A percentile compares a stretch with the other conserved stretches of the same genome.
phyloP scores from a whole-genome alignment of 1,284 basidiomycete species.

The Taiwanofungus camphoratus region DNA sequence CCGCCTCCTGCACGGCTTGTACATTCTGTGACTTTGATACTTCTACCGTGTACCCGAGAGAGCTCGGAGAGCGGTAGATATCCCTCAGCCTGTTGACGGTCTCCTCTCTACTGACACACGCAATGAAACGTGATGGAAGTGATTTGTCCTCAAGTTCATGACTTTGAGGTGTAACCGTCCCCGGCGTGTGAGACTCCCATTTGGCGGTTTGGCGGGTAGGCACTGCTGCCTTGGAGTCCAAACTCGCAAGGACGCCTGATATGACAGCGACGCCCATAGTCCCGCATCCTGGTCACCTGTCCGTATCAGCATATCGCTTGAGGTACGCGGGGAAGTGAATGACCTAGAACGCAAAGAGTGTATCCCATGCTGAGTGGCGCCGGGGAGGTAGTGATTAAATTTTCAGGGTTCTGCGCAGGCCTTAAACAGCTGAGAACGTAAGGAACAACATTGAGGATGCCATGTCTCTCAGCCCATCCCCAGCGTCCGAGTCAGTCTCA shows the following conservation, averaged over 20 bases:
- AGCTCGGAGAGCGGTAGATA: constrained; percentile 56
- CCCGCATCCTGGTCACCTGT: constrained; percentile 73
- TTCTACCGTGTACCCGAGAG: constrained; percentile 60
- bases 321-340: constrained; percentile 9
- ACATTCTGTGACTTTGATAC: constrained; percentile 72
- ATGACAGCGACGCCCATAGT: constrained; percentile 98
- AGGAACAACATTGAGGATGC: constrained; percentile 1
- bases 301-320: constrained; percentile 7
- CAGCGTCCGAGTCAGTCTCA: constrained; percentile 6
- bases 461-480: constrained; percentile 13
- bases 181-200: constrained; percentile 82
- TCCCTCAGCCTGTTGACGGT: constrained; percentile 67
- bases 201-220: constrained; percentile 33
- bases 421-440: constrained; percentile 6
- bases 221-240: constrained; percentile 44
- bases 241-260: constrained; percentile 81
- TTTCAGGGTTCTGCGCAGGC: too few species aligned
- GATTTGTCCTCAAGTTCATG: constrained; percentile 51
- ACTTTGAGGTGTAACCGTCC: constrained; percentile 81
- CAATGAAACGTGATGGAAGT: constrained; percentile 80
- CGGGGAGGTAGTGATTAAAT: constrained; percentile 13
- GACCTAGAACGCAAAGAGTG: constrained; percentile 57
- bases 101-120: constrained; percentile 82
- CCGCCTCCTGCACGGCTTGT: constrained; percentile 63
- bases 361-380: constrained; percentile 43